Evolutionary conservation across 768 basidiomycete genomes (phyloP), one percentile per base, ranked within the genome.

Genomic region (Tylopilus balloui): DNA sequence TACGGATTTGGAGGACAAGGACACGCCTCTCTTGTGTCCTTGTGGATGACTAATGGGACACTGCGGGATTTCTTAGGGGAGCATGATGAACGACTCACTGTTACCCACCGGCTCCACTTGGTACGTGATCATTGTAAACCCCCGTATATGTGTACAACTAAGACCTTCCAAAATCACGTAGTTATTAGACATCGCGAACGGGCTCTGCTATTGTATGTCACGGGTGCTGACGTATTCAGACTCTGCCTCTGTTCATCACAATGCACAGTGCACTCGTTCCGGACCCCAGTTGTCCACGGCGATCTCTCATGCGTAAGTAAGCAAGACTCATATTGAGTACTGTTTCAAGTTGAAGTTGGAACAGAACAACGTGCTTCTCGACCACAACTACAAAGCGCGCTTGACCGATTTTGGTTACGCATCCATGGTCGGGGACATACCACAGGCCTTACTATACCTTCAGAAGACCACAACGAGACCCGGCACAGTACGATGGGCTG

Each of bases 401-500:
- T 17, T 53, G 2, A 14, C 37, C 10, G 47, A 53, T 20, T 48
- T 48, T 35, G 52, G 52, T 24, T 41, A 48, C 37, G 42, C 47
- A 7, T 53, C 52, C 9, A 19, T 53, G 28, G n/a, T 44, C 7
- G 46, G 46, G 20, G 36, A 47, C 2, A 23, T 39, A 8, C 45
- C 53, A 0, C 45, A 47, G 24, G 37, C 12, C 3, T 25, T 13
- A 1, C 3, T 6, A 3, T 51, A 51, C n/a, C 53, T 54, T 13
- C 45, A 43, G 17, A 28, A 39, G 48, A 51, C 35, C 59, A 74
- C 43, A 66, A 65, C 7, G 72, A 72, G 14, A 19, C 41, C 45
- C 4, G 55, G 55, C 1, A 69, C 74, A 15, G 61, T 75, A n/a
- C 67, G 76, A 1, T 77, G 74, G 73, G 70, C 74, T 12, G 76